Percentiles rank a stretch among this genome's conserved stretches.
These are phyloP conservation scores for Kwoniella botswanensis DNA, from an alignment of 768 basidiomycete species.

Conservation along the genomic window DNA sequence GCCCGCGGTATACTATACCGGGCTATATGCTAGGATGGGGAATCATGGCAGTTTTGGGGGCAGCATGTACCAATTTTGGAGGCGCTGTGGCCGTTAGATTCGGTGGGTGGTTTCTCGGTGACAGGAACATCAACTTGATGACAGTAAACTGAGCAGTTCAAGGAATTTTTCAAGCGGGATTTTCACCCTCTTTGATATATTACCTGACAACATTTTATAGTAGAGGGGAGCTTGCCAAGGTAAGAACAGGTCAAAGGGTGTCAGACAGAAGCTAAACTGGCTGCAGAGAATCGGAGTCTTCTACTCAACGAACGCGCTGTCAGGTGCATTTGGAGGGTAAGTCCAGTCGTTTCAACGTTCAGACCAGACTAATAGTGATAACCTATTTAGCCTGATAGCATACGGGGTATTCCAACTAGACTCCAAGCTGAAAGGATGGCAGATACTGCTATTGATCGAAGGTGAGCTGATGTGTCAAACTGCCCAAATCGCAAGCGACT, in stretches of 20 bases:
- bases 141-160: slow-evolving; percentile 8
- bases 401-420: slow-evolving; percentile 61
- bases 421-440: slow-evolving; percentile 62
- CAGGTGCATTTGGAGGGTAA: slow-evolving; percentile 37
- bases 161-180: slow-evolving; percentile 35
- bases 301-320: slow-evolving; percentile 58
- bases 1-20: slow-evolving; percentile 34
- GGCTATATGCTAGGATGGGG: slow-evolving; percentile 40
- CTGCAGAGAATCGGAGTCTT: slow-evolving; percentile 61
- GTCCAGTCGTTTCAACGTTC: neutral
- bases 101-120: slow-evolving; percentile 5
- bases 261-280: neutral
- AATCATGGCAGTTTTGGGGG: slow-evolving; percentile 34
- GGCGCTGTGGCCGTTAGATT: slow-evolving; percentile 22
- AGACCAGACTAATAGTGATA: neutral
- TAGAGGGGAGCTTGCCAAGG: slow-evolving; percentile 61
- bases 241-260: neutral
- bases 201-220: slow-evolving; percentile 65
- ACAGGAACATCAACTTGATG: no score
- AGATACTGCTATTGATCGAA: slow-evolving; percentile 64
- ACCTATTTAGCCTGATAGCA: slow-evolving; percentile 52
- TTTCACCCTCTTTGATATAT: slow-evolving; percentile 56
- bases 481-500: slow-evolving; percentile 54
- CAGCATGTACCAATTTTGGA: slow-evolving; percentile 30
- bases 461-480: slow-evolving; percentile 53